A percentile compares a stretch with the other conserved stretches of the same genome.
Conservation (phyloP, 805 yeast species). For the Suhomyces emberorum region DNA sequence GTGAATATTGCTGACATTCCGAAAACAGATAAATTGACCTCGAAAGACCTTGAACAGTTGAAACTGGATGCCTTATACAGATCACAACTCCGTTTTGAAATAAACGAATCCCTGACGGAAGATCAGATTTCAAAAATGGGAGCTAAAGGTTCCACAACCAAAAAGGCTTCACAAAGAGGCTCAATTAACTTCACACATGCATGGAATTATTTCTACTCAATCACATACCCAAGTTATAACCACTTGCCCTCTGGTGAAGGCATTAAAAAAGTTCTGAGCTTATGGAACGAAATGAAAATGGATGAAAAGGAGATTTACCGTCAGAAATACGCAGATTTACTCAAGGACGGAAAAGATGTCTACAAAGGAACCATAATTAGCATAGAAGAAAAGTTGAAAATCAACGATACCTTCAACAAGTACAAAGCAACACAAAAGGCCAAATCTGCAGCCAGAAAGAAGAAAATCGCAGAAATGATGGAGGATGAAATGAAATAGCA, state of each 20-base stretch:
- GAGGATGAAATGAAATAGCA: no score
- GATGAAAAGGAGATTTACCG: slow-evolving; percentile 28
- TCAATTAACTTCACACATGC: slow-evolving; percentile 30
- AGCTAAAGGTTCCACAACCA: no score
- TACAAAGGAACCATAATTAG: slow-evolving; percentile 27
- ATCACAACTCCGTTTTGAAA: slow-evolving; percentile 22
- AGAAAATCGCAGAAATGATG: slow-evolving; percentile 1
- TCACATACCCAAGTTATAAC: slow-evolving; percentile 14
- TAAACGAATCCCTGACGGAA: slow-evolving; percentile 2
- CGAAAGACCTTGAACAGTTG: slow-evolving; percentile 10
- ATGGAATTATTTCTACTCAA: slow-evolving; percentile 32
- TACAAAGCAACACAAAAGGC: slow-evolving; percentile 11
- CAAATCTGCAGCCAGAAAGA: slow-evolving; percentile 5
- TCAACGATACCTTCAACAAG: slow-evolving; percentile 9
- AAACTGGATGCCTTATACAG: slow-evolving; percentile 19
- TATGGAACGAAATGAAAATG: slow-evolving; percentile 25
- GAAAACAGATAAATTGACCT: slow-evolving; percentile 9
- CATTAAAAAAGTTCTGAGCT: slow-evolving; percentile 10
- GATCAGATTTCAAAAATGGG: slow-evolving; percentile 6
- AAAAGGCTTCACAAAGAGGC: slow-evolving; percentile 9
- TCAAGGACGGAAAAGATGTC: slow-evolving; percentile 28
- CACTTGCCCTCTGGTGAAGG: slow-evolving; percentile 14
- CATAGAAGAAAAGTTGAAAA: slow-evolving; percentile 20
- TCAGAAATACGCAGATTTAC: slow-evolving; percentile 24
- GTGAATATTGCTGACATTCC: slow-evolving; percentile 13